Conservation (phyloP, 2,329 filamentous ascomycete species). For the Aspergillus pseudotamarii region DNA sequence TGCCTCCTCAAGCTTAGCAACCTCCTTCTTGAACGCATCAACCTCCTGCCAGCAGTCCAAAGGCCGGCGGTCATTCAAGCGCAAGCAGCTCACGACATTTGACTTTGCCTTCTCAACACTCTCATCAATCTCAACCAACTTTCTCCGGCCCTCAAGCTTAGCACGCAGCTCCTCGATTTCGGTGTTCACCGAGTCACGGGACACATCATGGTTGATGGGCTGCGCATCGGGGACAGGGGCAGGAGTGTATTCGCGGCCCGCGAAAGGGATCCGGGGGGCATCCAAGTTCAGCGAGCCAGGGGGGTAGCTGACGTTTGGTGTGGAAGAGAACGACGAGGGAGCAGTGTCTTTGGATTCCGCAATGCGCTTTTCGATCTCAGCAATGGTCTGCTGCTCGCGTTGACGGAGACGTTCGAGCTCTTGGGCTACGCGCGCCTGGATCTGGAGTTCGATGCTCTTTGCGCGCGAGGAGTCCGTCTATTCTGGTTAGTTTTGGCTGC, state of each 20-base stretch:
- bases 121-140: constrained; percentile 66
- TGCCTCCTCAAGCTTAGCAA: constrained; percentile 78
- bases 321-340: constrained; percentile 26
- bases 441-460: constrained; percentile 80
- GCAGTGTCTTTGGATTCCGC: constrained; percentile 39
- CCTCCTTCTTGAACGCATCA: constrained; percentile 85
- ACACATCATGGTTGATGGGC: constrained; percentile 48
- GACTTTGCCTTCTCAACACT: constrained; percentile 73
- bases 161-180: constrained; percentile 60
- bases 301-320: constrained; percentile 25
- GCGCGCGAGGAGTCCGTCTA: constrained; percentile 88
- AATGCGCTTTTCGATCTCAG: constrained; percentile 67
- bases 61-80: constrained; percentile 81
- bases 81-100: constrained; percentile 77
- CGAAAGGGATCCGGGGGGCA: constrained; percentile 47
- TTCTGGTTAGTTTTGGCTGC: constrained; percentile 6
- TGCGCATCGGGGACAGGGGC: constrained; percentile 21
- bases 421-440: constrained; percentile 81
- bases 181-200: constrained; percentile 55
- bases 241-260: constrained; percentile 40
- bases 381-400: constrained; percentile 69
- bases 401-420: constrained; percentile 81
- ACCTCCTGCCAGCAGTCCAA: constrained; percentile 95
- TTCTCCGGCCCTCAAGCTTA: constrained; percentile 65
- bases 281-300: constrained; percentile 41